phyloP scores from a whole-genome alignment of 768 basidiomycete genomes.

The Termitomyces sp. region DNA sequence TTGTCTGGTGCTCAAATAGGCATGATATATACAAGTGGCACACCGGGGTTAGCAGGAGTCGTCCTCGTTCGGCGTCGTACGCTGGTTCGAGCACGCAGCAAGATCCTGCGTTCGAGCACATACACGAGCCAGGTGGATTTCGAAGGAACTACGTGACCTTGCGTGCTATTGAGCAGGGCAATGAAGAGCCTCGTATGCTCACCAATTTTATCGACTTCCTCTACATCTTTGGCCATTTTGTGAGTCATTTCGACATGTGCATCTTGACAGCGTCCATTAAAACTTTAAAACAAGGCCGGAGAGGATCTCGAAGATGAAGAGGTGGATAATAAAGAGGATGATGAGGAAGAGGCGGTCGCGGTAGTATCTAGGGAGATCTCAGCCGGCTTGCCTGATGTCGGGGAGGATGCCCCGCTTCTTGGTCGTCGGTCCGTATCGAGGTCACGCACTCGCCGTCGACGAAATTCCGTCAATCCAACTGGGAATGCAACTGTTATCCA shows the following conservation, averaged over 20 bases:
- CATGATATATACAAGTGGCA: slow-evolving; percentile 98
- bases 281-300: slow-evolving; percentile 57
- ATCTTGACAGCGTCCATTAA: background rate
- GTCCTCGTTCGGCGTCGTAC: slow-evolving; percentile 69
- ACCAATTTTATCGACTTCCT: slow-evolving; percentile 95
- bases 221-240: slow-evolving; percentile 93
- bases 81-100: slow-evolving; percentile 48
- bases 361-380: slow-evolving; percentile 10
- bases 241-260: slow-evolving; percentile 34
- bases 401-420: slow-evolving; percentile 58
- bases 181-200: slow-evolving; percentile 56
- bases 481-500: slow-evolving; percentile 90
- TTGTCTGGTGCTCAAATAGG: slow-evolving; percentile 27
- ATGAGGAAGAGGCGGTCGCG: slow-evolving; percentile 34
- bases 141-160: slow-evolving; percentile 81
- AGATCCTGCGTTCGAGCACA: slow-evolving; percentile 85
- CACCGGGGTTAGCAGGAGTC: slow-evolving; percentile 58
- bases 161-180: slow-evolving; percentile 62
- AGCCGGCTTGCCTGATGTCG: slow-evolving; percentile 21
- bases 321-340: slow-evolving; percentile 72
- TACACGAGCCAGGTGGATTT: slow-evolving; percentile 94
- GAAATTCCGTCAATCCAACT: slow-evolving; percentile 51
- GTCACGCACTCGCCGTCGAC: slow-evolving; percentile 51
- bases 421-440: slow-evolving; percentile 32
- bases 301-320: slow-evolving; percentile 90